These are phyloP conservation scores for Trichoderma sp. DNA, from an alignment of 2,329 filamentous ascomycete genomes.

Conservation along the genomic window DNA sequence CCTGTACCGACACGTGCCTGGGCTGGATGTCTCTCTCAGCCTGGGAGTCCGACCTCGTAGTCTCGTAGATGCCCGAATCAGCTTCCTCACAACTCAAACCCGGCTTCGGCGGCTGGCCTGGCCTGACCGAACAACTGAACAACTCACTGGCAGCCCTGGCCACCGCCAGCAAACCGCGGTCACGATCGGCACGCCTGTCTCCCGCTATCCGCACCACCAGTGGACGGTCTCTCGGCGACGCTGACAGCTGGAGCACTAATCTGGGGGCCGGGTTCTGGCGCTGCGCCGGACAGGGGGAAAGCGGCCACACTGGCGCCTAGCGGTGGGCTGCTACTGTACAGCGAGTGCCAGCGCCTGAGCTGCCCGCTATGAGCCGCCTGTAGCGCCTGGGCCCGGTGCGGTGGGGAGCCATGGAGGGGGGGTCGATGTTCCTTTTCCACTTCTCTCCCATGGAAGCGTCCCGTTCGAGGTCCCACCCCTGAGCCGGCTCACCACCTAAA, in stretches of 20 bases:
- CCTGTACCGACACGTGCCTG: background rate
- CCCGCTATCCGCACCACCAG: background rate
- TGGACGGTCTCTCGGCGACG: constrained; percentile 2
- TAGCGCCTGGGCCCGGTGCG: constrained; percentile 11
- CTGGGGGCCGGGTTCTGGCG: constrained; percentile 28
- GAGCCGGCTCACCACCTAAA: constrained; percentile 27
- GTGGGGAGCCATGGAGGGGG: background rate
- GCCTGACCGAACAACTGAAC: constrained; percentile 10
- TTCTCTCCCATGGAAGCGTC: constrained; percentile 15
- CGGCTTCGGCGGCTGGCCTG: constrained; percentile 10
- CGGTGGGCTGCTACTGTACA: background rate
- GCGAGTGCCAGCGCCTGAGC: constrained; percentile 9
- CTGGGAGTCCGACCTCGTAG: background rate
- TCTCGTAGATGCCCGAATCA: background rate
- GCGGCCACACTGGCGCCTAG: background rate
- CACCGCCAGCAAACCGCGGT: constrained; percentile 7
- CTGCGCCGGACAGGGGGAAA: constrained; percentile 6
- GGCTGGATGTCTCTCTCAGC: background rate
- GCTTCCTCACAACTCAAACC: constrained; percentile 1
- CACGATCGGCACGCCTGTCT: constrained; percentile 15
- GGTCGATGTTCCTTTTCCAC: background rate
- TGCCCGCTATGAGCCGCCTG: constrained; percentile 17
- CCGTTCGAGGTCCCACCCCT: constrained; percentile 30
- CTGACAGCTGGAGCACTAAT: constrained; percentile 30
- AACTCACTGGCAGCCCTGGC: constrained; percentile 12